A percentile compares a stretch with the other conserved stretches of the same genome.
These are phyloP conservation scores for Gossypium stocksii DNA, from an alignment of 345 rosid genomes.

Conservation along the genomic window DNA sequence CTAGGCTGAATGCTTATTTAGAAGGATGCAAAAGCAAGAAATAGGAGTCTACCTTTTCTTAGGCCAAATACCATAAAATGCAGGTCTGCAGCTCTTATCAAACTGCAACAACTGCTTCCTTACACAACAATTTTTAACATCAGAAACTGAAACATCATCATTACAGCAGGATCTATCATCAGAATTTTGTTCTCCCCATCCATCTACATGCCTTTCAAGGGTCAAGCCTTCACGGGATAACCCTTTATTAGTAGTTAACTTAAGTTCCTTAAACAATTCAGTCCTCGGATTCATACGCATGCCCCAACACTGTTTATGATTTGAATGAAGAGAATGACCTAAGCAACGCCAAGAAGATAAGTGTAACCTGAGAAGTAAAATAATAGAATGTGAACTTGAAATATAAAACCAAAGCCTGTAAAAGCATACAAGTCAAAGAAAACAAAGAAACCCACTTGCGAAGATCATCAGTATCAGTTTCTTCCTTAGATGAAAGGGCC, in stretches of 20 bases:
- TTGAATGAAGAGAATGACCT: slow-evolving; percentile 43
- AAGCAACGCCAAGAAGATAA: slow-evolving; percentile 63
- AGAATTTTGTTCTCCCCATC: slow-evolving; percentile 38
- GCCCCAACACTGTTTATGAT: slow-evolving; percentile 62
- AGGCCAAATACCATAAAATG: slow-evolving; percentile 92
- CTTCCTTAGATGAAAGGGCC: slow-evolving; percentile 48
- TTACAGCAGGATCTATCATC: slow-evolving; percentile 25
- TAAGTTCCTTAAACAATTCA: slow-evolving; percentile 61
- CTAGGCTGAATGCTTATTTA: background rate
- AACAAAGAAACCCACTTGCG: slow-evolving; percentile 44
- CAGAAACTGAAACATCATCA: slow-evolving; percentile 23
- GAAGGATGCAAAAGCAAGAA: background rate
- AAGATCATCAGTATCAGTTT: slow-evolving; percentile 40
- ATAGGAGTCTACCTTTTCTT: slow-evolving; percentile 53
- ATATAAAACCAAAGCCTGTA: slow-evolving; percentile 6
- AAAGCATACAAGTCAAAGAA: background rate
- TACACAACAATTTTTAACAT: slow-evolving; percentile 31
- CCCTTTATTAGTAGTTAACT: slow-evolving; percentile 47
- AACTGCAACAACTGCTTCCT: slow-evolving; percentile 75
- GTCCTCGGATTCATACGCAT: slow-evolving; percentile 65
- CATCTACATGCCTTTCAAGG: slow-evolving; percentile 52
- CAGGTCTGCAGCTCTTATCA: slow-evolving; percentile 84
- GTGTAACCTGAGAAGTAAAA: slow-evolving; percentile 50
- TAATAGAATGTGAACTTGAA: slow-evolving; percentile 17
- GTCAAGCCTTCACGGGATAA: slow-evolving; percentile 37